Evolutionary conservation across 2,329 filamentous ascomycete species (phyloP).

Genomic region (Venturia pyrina): DNA sequence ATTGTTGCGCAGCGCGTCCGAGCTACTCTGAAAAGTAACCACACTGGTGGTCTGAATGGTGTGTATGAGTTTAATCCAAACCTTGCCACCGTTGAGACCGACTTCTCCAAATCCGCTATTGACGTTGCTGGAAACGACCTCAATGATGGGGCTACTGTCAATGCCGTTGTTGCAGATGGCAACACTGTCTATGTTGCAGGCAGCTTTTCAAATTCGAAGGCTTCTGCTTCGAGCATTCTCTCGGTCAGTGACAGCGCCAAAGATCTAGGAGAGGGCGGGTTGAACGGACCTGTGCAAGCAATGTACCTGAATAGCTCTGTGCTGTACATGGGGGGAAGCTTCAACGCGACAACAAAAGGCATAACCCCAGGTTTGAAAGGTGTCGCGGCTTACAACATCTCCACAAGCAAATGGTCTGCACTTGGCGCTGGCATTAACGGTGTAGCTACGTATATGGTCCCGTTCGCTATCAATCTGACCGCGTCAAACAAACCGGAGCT

Average conservation of each 20-base stretch:
- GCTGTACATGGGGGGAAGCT: slow-evolving; percentile 77
- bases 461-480: slow-evolving; percentile 73
- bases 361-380: slow-evolving; percentile 58
- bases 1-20: slow-evolving; percentile 84
- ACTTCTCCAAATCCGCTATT: slow-evolving; percentile 63
- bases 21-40: slow-evolving; percentile 63
- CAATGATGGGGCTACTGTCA: slow-evolving; percentile 55
- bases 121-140: slow-evolving; percentile 67
- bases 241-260: slow-evolving; percentile 56
- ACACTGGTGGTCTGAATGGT: slow-evolving; percentile 74
- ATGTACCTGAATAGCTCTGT: slow-evolving; percentile 56
- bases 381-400: slow-evolving; percentile 64
- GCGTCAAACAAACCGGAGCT: slow-evolving; percentile 47
- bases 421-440: slow-evolving; percentile 83
- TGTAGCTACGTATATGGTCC: slow-evolving; percentile 61
- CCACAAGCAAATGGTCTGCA: slow-evolving; percentile 60
- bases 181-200: slow-evolving; percentile 68
- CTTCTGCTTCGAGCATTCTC: slow-evolving; percentile 64
- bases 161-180: slow-evolving; percentile 53
- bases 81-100: slow-evolving; percentile 45
- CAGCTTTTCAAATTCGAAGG: slow-evolving; percentile 59
- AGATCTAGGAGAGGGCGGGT: slow-evolving; percentile 48
- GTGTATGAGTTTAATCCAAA: slow-evolving; percentile 80
- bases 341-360: slow-evolving; percentile 60
- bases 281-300: slow-evolving; percentile 68